phyloP scores from a whole-genome alignment of 1,284 basidiomycete genomes.

The Cutaneotrichosporon sp. region DNA sequence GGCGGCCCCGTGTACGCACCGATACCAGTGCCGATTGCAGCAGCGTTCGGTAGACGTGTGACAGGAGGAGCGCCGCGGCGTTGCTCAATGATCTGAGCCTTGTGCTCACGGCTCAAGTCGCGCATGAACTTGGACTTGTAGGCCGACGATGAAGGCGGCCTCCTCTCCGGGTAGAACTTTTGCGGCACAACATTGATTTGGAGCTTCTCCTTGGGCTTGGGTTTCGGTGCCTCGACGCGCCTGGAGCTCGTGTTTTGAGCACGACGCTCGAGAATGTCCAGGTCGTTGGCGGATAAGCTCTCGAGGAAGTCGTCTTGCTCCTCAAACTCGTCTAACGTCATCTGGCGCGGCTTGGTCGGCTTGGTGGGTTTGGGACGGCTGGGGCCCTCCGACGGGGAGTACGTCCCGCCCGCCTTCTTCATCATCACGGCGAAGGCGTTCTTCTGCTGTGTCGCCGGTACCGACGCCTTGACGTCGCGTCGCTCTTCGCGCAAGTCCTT shows the following conservation, averaged over 20 bases:
- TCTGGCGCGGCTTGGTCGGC: conserved; percentile 23
- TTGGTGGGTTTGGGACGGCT: conserved; percentile 3
- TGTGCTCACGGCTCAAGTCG: conserved; percentile 42
- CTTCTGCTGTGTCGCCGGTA: conserved; percentile 21
- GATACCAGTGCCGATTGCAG: conserved; percentile 40
- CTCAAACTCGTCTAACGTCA: conserved; percentile 38
- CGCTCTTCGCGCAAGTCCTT: background rate
- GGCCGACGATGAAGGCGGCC: conserved; percentile 22
- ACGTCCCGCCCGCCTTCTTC: conserved; percentile 37
- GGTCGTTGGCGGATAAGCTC: conserved; percentile 39
- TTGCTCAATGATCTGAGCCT: conserved; percentile 16
- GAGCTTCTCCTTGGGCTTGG: conserved; percentile 30
- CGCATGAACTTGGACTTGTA: conserved; percentile 46
- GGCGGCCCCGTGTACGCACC: conserved; percentile 39
- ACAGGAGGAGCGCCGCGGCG: conserved; percentile 20
- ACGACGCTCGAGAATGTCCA: conserved; percentile 46
- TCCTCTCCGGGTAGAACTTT: conserved; percentile 25
- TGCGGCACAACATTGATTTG: conserved; percentile 41
- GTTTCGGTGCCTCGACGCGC: conserved; percentile 8
- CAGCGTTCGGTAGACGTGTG: conserved; percentile 35
- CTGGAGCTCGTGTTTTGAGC: conserved; percentile 30
- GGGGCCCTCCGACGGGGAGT: conserved; percentile 13
- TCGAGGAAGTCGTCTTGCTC: conserved; percentile 41
- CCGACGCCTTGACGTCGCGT: conserved; percentile 11
- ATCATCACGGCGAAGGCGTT: conserved; percentile 52